Evolutionary conservation across 306 rosid genomes (phyloP), one percentile per base, ranked within the genome.

Genomic region (Trichosanthes cucumerina): DNA sequence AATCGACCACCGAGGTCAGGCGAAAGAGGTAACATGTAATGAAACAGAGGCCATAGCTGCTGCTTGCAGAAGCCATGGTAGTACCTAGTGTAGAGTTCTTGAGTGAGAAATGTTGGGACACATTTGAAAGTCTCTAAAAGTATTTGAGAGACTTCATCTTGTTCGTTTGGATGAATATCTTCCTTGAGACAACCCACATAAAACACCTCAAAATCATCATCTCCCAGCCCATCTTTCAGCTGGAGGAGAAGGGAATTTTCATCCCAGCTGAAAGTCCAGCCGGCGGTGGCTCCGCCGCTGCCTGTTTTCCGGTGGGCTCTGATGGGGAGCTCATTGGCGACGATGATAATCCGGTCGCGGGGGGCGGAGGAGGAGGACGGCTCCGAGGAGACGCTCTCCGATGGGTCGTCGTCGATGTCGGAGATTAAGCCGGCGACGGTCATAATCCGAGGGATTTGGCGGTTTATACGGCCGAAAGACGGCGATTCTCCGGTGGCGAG

Each of bases 61-160:
- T 92, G 96, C 82, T 90, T 90, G 78, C 97, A 92, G 81, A 92
- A 92, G 0, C 97, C 96, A 81, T 90, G 97, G 69, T 90, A 93
- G 73, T 83, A 92, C 62, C 88, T 83, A 59, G 86, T 86, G 73
- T 83, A 90, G 72, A 88, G 86, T 5, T 90, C 97, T 2, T 85
- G 86, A 21, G 96, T 89, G 13, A 92, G 84, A 81, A 92, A 92
- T 3, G 93, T 88, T 8, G 97, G 93, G 10, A 92, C 90, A 83
- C 96, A 90, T 78, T 86, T 90, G 76, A 78, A 90, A 34, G 85
- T 82, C 73, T 92, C 96, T 5, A 92, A 84, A 38, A 92, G 92
- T 15, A 81, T 82, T 79, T 84, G 92, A 43, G 91, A 89, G 78
- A 92, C 96, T 88, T 92, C 96, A n/a, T 92, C 97, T 43, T 92